Evolutionary conservation across 352 stramenopile genomes (phyloP).

Genomic region (Pythium sp.): DNA sequence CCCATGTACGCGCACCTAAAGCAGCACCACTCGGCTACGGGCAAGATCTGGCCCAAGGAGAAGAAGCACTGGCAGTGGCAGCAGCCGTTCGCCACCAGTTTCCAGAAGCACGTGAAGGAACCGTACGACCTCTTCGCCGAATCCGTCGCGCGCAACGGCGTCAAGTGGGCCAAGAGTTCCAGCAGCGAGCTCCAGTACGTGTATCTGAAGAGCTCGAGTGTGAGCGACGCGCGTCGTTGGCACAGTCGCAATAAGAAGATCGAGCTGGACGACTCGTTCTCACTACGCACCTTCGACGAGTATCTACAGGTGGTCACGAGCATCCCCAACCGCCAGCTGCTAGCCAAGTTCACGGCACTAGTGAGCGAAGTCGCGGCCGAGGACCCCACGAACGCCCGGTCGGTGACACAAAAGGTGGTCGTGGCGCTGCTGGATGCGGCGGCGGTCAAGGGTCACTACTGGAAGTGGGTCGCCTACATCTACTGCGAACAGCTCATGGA

Average conservation of each 20-base stretch:
- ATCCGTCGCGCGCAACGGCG: slow-evolving; percentile 18
- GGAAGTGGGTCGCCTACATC: slow-evolving; percentile 38
- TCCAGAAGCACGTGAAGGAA: slow-evolving; percentile 19
- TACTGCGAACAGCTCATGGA: slow-evolving; percentile 37
- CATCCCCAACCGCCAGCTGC: slow-evolving; percentile 7
- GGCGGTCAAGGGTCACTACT: slow-evolving; percentile 22
- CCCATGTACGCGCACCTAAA: slow-evolving; percentile 27
- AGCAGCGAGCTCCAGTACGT: slow-evolving; percentile 17
- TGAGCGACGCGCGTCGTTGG: slow-evolving; percentile 25
- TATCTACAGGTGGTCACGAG: slow-evolving; percentile 23
- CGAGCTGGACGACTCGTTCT: slow-evolving; percentile 27
- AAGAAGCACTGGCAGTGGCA: slow-evolving; percentile 38
- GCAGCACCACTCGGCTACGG: slow-evolving; percentile 21
- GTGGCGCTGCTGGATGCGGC: slow-evolving; percentile 11
- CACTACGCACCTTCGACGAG: slow-evolving; percentile 27
- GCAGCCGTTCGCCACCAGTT: slow-evolving; percentile 30
- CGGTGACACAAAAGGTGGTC: slow-evolving; percentile 11
- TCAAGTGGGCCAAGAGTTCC: slow-evolving; percentile 19
- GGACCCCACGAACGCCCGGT: slow-evolving; percentile 10
- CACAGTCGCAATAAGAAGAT: slow-evolving; percentile 10
- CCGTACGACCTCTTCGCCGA: slow-evolving; percentile 32
- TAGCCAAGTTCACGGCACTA: slow-evolving; percentile 22
- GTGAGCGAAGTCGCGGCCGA: slow-evolving; percentile 18
- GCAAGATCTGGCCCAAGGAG: slow-evolving; percentile 28
- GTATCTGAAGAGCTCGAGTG: slow-evolving; percentile 27